Evolutionary conservation across 495 filamentous ascomycete species (phyloP).

Genomic region (Aspergillus heteromorphus): DNA sequence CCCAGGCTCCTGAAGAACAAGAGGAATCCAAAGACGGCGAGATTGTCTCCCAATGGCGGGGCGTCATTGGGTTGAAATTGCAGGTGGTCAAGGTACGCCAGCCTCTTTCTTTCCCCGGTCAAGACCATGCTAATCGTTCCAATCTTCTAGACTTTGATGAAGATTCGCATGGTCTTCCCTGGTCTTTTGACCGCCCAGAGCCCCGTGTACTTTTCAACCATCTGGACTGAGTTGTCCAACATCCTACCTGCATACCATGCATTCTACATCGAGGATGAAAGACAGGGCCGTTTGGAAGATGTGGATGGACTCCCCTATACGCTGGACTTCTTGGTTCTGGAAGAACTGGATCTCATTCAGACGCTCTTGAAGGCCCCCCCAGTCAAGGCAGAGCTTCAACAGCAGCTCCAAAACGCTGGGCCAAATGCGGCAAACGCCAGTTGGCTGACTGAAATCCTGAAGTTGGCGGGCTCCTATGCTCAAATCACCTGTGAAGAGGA

Average conservation of each 20-base stretch:
- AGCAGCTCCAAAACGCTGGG: slow-evolving; percentile 58
- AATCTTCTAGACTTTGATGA: slow-evolving; percentile 68
- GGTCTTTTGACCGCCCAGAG: slow-evolving; percentile 75
- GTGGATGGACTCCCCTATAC: slow-evolving; percentile 88
- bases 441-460: slow-evolving; percentile 81
- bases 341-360: slow-evolving; percentile 91
- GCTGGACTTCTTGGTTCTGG: slow-evolving; percentile 86
- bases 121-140: slow-evolving; percentile 4
- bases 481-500: slow-evolving; percentile 91
- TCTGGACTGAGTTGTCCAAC: slow-evolving; percentile 77
- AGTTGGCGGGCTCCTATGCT: slow-evolving; percentile 75
- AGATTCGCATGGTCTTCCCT: slow-evolving; percentile 79
- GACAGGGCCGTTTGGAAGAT: slow-evolving; percentile 84
- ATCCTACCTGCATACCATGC: slow-evolving; percentile 66
- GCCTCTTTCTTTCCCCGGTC: neutral
- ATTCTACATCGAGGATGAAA: slow-evolving; percentile 78
- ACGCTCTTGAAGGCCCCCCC: slow-evolving; percentile 75
- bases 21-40: slow-evolving; percentile 48
- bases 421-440: slow-evolving; percentile 47
- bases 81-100: slow-evolving; percentile 70
- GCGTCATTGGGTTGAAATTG: slow-evolving; percentile 77
- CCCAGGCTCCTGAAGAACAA: slow-evolving; percentile 52
- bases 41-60: slow-evolving; percentile 57
- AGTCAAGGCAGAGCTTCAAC: slow-evolving; percentile 77
- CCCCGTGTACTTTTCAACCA: slow-evolving; percentile 69